A percentile compares a stretch with the other conserved stretches of the same genome.
These are phyloP conservation scores for Cicer judaicum DNA, from an alignment of 306 rosid species.

Conservation along the genomic window DNA sequence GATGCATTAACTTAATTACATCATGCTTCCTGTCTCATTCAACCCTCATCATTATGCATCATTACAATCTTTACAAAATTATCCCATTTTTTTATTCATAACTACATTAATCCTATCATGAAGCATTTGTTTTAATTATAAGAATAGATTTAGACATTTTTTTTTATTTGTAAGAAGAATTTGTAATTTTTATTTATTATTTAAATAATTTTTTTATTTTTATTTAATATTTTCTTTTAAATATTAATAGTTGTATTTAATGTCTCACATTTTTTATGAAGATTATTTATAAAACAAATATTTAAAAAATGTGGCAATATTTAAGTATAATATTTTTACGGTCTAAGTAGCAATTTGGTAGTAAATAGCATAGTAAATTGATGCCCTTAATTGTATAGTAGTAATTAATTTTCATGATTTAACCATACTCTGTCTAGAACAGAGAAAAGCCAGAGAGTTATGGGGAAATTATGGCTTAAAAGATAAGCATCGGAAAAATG, in stretches of 20 bases:
- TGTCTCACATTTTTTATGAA: no score
- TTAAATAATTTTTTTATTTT: no score
- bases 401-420: slow-evolving; percentile 20
- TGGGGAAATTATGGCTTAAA: slow-evolving; percentile 39
- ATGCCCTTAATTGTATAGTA: background rate
- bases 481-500: background rate
- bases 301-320: no score
- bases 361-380: background rate
- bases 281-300: no score
- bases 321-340: no score
- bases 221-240: no score
- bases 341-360: background rate
- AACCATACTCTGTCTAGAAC: slow-evolving; percentile 40
- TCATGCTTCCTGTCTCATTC: slow-evolving; percentile 48
- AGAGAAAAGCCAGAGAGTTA: slow-evolving; percentile 44
- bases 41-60: slow-evolving; percentile 45
- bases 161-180: no score
- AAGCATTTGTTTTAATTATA: no score
- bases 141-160: no score
- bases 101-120: no score
- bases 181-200: no score
- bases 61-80: slow-evolving; percentile 43
- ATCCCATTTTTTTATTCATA: background rate
- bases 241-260: no score
- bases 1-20: slow-evolving; percentile 16